These are phyloP conservation scores for Aspergillus latus DNA, from an alignment of 2,329 filamentous ascomycete species.

Conservation along the genomic window DNA sequence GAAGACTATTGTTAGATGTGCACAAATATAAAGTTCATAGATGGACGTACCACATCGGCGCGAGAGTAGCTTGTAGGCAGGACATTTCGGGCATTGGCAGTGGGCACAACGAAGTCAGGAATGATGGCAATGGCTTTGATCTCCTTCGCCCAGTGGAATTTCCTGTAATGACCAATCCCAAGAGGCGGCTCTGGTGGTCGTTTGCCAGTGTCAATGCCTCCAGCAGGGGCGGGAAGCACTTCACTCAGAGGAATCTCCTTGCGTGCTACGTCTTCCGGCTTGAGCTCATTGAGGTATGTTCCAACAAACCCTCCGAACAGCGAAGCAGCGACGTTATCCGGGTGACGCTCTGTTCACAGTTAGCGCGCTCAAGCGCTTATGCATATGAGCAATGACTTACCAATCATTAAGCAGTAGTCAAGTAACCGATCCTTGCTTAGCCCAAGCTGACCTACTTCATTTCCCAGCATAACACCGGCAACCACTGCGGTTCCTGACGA, in stretches of 20 bases:
- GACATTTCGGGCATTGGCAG: conserved; percentile 82
- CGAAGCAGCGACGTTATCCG: conserved; percentile 91
- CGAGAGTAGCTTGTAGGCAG: conserved; percentile 77
- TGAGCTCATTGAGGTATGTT: conserved; percentile 90
- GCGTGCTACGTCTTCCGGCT: conserved; percentile 82
- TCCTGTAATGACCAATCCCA: conserved; percentile 94
- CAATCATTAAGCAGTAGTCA: conserved; percentile 97
- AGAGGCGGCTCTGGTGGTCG: conserved; percentile 83
- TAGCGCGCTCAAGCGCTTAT: conserved; percentile 12
- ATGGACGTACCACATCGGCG: conserved; percentile 70
- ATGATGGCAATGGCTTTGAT: conserved; percentile 98
- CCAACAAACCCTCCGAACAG: conserved; percentile 96
- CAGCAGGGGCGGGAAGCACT: conserved; percentile 84
- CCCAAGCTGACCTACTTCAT: conserved; percentile 78
- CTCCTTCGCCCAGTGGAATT: conserved; percentile 88
- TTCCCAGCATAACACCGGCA: conserved; percentile 88
- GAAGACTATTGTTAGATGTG: conserved; percentile 31
- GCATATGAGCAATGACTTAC: conserved; percentile 45
- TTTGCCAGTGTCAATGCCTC: conserved; percentile 85
- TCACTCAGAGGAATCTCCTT: conserved; percentile 94
- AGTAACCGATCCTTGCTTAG: conserved; percentile 80
- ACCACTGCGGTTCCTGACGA: conserved; percentile 95
- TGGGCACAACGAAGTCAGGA: conserved; percentile 93
- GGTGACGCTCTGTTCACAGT: conserved; percentile 64
- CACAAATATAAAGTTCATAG: not conserved